Percentiles rank a stretch among this genome's conserved stretches.
Evolutionary conservation across 2,329 filamentous ascomycete species (phyloP).

Genomic region (Lachnellula cervina): DNA sequence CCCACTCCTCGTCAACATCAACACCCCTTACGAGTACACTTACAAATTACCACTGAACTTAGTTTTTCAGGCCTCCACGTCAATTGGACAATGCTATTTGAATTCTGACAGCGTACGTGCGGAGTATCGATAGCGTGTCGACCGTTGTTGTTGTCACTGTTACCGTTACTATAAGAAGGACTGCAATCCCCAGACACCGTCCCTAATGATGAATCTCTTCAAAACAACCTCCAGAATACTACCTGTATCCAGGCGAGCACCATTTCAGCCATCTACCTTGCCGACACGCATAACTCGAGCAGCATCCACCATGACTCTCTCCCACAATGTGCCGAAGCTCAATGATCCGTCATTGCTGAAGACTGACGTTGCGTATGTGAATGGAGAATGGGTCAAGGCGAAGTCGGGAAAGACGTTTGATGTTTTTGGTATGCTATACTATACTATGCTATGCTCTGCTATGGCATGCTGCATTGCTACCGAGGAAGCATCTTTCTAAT

Average conservation of each 20-base stretch:
- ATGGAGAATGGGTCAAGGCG: slow-evolving; percentile 86
- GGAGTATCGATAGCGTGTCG: background rate
- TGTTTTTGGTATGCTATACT: slow-evolving; percentile 54
- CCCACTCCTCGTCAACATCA: background rate
- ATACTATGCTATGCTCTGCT: too few species aligned
- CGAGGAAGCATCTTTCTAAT: background rate
- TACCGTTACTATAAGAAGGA: background rate
- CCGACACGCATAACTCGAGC: slow-evolving; percentile 18
- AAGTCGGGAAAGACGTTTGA: slow-evolving; percentile 89
- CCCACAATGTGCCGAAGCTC: slow-evolving; percentile 47
- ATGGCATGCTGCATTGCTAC: too few species aligned
- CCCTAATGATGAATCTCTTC: slow-evolving; percentile 24
- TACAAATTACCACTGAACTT: too few species aligned
- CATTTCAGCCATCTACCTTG: slow-evolving; percentile 24
- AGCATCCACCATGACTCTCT: slow-evolving; percentile 22
- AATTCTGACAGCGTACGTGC: background rate
- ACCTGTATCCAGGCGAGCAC: slow-evolving; percentile 9
- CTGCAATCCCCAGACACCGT: background rate
- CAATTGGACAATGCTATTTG: background rate
- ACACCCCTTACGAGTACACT: too few species aligned
- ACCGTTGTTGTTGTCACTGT: background rate
- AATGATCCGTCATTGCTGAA: slow-evolving; percentile 80
- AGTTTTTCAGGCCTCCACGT: background rate
- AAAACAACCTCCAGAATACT: slow-evolving; percentile 20
- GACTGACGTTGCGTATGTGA: slow-evolving; percentile 74